Percentiles rank a stretch among this genome's conserved stretches.
phyloP scores from a whole-genome alignment of 257 asterid genomes.

The Paraleonurus japonicus region DNA sequence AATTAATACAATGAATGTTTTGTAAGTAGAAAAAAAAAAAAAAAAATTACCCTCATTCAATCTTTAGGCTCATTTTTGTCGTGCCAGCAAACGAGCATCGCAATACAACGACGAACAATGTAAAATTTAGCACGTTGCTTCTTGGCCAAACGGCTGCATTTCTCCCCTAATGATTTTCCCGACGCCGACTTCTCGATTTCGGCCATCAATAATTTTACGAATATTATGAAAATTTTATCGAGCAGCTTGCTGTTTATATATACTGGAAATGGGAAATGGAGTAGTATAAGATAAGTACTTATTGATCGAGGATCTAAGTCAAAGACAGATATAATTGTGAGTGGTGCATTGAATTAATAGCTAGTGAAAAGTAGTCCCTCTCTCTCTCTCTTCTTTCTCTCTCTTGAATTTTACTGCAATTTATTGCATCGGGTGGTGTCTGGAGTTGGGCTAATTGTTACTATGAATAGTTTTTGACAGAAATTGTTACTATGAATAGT shows the following conservation, averaged over 20 bases:
- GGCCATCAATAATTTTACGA: slow-evolving; percentile 16
- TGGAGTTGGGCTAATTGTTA: slow-evolving; percentile 7
- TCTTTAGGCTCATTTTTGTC: slow-evolving; percentile 45
- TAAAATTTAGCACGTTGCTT: slow-evolving; percentile 69
- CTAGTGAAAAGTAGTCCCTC: slow-evolving; percentile 16
- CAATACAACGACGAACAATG: slow-evolving; percentile 73
- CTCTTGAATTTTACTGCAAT: background rate
- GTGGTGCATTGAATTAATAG: slow-evolving; percentile 13
- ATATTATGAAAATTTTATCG: background rate
- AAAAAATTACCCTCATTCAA: background rate
- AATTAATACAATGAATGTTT: background rate
- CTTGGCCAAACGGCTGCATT: slow-evolving; percentile 60
- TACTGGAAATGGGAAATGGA: slow-evolving; percentile 20
- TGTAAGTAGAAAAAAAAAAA: too few relatives aligned
- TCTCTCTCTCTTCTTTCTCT: background rate
- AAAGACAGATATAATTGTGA: slow-evolving; percentile 27
- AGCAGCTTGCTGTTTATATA: background rate
- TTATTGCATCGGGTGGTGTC: background rate
- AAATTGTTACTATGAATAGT: slow-evolving; percentile 7
- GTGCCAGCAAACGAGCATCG: slow-evolving; percentile 80
- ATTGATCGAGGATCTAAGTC: slow-evolving; percentile 12
- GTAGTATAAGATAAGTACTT: slow-evolving; percentile 18
- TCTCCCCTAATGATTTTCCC: slow-evolving; percentile 43
- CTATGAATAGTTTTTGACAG: background rate
- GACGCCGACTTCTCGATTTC: background rate